phyloP scores from a whole-genome alignment of 2,329 filamentous ascomycete genomes.

The Clarireedia homoeocarpa region DNA sequence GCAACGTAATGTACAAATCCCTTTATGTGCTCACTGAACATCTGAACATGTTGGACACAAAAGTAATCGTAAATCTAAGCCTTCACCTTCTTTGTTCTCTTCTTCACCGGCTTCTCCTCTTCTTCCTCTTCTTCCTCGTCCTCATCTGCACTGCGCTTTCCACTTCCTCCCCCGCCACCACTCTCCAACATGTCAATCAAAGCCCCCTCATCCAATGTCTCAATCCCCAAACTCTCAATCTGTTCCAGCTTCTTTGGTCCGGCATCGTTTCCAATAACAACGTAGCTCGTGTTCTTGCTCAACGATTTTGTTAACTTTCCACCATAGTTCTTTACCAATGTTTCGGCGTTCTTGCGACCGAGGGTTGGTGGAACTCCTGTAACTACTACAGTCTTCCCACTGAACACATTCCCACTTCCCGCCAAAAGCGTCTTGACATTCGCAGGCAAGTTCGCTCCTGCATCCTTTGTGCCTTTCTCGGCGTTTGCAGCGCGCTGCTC shows the following conservation, averaged over 20 bases:
- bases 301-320: constrained; percentile 18
- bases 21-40: neutral
- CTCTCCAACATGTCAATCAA: constrained; percentile 17
- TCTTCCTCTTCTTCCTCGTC: constrained; percentile 15
- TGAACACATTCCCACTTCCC: constrained; percentile 10
- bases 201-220: constrained; percentile 15
- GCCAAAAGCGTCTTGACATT: constrained; percentile 15
- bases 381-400: constrained; percentile 13
- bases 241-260: constrained; percentile 22
- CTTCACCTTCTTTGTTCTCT: constrained; percentile 13
- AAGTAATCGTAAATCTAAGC: neutral
- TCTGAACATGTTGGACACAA: no score
- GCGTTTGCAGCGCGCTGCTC: constrained; percentile 19
- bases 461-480: constrained; percentile 11
- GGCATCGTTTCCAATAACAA: constrained; percentile 21
- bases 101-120: constrained; percentile 13
- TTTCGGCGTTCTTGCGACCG: constrained; percentile 18
- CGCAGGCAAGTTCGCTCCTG: constrained; percentile 12
- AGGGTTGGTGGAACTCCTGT: constrained; percentile 20
- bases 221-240: constrained; percentile 13
- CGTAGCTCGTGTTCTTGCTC: constrained; percentile 19
- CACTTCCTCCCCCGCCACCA: neutral
- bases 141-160: neutral
- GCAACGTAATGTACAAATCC: neutral
- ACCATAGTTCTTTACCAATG: constrained; percentile 17